Percentiles rank a stretch among this genome's conserved stretches.
These are phyloP conservation scores for Coemansia reversa DNA, from an alignment of 192 early-diverging fungal species.

Conservation along the genomic window DNA sequence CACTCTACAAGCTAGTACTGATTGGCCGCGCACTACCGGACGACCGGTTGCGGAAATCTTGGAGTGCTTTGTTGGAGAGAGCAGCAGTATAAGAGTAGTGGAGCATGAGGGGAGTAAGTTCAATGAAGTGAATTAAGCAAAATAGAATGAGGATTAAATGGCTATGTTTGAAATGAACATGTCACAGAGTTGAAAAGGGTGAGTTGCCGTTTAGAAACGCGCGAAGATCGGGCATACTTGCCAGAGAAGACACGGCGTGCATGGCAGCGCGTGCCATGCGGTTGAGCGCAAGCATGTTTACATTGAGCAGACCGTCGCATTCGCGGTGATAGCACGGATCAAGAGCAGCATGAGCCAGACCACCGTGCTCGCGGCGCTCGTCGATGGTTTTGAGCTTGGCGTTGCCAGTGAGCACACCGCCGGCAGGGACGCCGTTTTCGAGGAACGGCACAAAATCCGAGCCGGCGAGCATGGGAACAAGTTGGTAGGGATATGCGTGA, in stretches of 20 bases:
- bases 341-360: constrained; percentile 62
- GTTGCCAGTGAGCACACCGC: constrained; percentile 66
- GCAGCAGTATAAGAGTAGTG: constrained; percentile 1
- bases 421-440: constrained; percentile 61
- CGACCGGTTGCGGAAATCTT: constrained; percentile 36
- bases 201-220: constrained; percentile 6
- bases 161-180: background rate
- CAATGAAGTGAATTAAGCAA: background rate
- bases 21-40: constrained; percentile 42
- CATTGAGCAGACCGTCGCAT: constrained; percentile 66
- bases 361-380: constrained; percentile 59
- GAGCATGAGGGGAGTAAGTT: background rate
- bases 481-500: constrained; percentile 51
- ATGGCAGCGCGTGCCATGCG: constrained; percentile 54
- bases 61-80: constrained; percentile 22
- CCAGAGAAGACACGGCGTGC: constrained; percentile 39
- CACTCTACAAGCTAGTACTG: constrained; percentile 38
- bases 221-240: constrained; percentile 22
- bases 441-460: constrained; percentile 71
- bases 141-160: constrained; percentile 14
- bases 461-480: constrained; percentile 61
- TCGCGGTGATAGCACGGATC: constrained; percentile 71
- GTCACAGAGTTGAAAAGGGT: background rate
- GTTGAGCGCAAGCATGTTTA: constrained; percentile 59
- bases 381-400: constrained; percentile 59